Evolutionary conservation across 2,329 filamentous ascomycete species (phyloP).

Genomic region (Cercospora nicotianae): DNA sequence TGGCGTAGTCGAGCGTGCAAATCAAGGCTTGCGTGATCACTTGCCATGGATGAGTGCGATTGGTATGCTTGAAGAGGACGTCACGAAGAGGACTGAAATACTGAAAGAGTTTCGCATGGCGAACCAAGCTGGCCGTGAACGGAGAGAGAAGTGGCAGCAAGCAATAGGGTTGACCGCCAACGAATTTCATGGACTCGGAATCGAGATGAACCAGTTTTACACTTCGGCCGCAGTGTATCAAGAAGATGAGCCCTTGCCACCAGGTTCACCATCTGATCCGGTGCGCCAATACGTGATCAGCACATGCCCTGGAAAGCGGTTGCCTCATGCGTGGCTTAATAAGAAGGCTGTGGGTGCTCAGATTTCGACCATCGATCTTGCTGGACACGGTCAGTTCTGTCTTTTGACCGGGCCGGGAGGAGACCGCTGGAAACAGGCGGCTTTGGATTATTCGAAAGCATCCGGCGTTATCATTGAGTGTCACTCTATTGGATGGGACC

Average conservation of each 20-base stretch:
- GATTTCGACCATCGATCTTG: slow-evolving; percentile 56
- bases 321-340: slow-evolving; percentile 65
- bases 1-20: slow-evolving; percentile 56
- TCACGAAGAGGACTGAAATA: slow-evolving; percentile 39
- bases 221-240: slow-evolving; percentile 41
- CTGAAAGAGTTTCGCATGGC: slow-evolving; percentile 1
- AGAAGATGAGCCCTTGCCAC: slow-evolving; percentile 31
- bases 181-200: slow-evolving; percentile 56
- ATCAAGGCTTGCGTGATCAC: slow-evolving; percentile 58
- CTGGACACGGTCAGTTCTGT: slow-evolving; percentile 55
- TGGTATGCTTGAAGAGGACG: slow-evolving; percentile 33
- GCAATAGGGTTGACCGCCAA: slow-evolving; percentile 35
- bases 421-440: slow-evolving; percentile 53
- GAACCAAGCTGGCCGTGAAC: too few relatives aligned
- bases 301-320: slow-evolving; percentile 59
- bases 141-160: slow-evolving; percentile 6
- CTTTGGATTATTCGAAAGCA: slow-evolving; percentile 39
- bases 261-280: slow-evolving; percentile 26
- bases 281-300: slow-evolving; percentile 33
- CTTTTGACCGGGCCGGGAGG: slow-evolving; percentile 54
- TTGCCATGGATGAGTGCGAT: slow-evolving; percentile 13
- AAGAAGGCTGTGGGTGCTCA: slow-evolving; percentile 27
- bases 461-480: slow-evolving; percentile 51
- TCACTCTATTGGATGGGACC: slow-evolving; percentile 57
- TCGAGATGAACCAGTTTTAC: slow-evolving; percentile 60